Conservation (phyloP, 352 stramenopile genomes). For the Phytophthora cactorum region DNA sequence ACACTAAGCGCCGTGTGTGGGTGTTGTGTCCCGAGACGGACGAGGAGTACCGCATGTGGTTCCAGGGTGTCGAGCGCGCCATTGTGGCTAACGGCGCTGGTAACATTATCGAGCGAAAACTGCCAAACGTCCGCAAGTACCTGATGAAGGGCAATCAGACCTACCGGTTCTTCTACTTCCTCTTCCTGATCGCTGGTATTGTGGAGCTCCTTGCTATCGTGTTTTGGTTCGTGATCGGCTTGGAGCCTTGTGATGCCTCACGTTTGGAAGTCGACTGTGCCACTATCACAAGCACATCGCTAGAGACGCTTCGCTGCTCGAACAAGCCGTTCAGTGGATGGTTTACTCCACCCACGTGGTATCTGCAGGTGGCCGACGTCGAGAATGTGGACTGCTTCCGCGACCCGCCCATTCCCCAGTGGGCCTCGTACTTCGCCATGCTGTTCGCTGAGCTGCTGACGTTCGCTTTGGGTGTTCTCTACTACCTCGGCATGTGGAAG, state of each 20-base stretch:
- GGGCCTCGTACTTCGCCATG: slow-evolving; percentile 83
- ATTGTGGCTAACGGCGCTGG: slow-evolving; percentile 78
- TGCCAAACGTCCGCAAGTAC: slow-evolving; percentile 90
- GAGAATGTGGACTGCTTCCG: slow-evolving; percentile 81
- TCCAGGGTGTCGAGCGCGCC: slow-evolving; percentile 77
- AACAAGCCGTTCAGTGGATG: slow-evolving; percentile 65
- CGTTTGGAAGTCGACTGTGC: slow-evolving; percentile 59
- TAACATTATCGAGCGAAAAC: slow-evolving; percentile 88
- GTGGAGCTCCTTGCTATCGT: slow-evolving; percentile 76
- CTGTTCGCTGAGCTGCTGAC: slow-evolving; percentile 73
- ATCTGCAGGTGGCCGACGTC: slow-evolving; percentile 67
- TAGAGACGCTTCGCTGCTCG: slow-evolving; percentile 56
- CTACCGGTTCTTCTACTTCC: slow-evolving; percentile 83
- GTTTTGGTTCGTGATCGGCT: slow-evolving; percentile 83
- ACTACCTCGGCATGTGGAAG: slow-evolving; percentile 92
- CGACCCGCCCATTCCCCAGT: slow-evolving; percentile 80
- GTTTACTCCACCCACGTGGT: slow-evolving; percentile 76
- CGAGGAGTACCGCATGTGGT: slow-evolving; percentile 89
- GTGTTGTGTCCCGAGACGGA: slow-evolving; percentile 87
- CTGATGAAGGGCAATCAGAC: slow-evolving; percentile 87
- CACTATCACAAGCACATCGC: slow-evolving; percentile 65
- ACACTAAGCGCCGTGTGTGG: slow-evolving; percentile 88
- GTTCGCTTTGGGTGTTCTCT: slow-evolving; percentile 75
- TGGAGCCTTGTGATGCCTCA: slow-evolving; percentile 78
- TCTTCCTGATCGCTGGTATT: slow-evolving; percentile 76